A percentile compares a stretch with the other conserved stretches of the same genome.
Evolutionary conservation across 495 filamentous ascomycete species (phyloP).

Genomic region (Haplographium delicatum): DNA sequence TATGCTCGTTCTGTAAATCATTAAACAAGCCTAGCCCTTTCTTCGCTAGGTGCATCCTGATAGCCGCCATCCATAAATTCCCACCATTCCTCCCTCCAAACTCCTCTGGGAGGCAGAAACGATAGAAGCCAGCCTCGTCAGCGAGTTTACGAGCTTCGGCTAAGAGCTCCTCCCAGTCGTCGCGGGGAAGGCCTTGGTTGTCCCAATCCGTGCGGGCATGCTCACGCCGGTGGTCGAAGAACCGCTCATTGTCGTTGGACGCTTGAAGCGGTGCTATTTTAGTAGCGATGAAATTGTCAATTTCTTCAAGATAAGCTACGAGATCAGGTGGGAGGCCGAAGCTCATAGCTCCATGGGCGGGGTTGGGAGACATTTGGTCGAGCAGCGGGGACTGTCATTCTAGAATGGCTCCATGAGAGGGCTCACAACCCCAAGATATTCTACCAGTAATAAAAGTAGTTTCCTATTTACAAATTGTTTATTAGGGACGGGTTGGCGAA

Average conservation of each 20-base stretch:
- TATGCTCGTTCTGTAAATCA: slow-evolving; percentile 57
- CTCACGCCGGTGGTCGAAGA: slow-evolving; percentile 58
- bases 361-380: slow-evolving; percentile 16
- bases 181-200: slow-evolving; percentile 43
- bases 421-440: too few relatives aligned
- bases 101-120: slow-evolving; percentile 46
- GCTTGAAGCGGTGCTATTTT: slow-evolving; percentile 48
- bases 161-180: slow-evolving; percentile 52
- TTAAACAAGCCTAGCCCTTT: slow-evolving; percentile 55
- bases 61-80: slow-evolving; percentile 57
- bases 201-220: slow-evolving; percentile 40
- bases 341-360: slow-evolving; percentile 37
- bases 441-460: too few relatives aligned
- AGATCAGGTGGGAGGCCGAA: slow-evolving; percentile 49
- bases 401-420: too few relatives aligned
- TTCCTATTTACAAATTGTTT: too few relatives aligned
- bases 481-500: too few relatives aligned
- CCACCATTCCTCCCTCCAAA: slow-evolving; percentile 48
- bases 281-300: slow-evolving; percentile 51
- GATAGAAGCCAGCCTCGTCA: slow-evolving; percentile 51
- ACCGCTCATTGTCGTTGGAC: slow-evolving; percentile 48
- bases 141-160: slow-evolving; percentile 38
- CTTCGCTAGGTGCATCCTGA: slow-evolving; percentile 50
- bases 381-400: too few relatives aligned
- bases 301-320: slow-evolving; percentile 34